Evolutionary conservation across 2,329 filamentous ascomycete genomes (phyloP).

Genomic region (Aspergillus melleus): DNA sequence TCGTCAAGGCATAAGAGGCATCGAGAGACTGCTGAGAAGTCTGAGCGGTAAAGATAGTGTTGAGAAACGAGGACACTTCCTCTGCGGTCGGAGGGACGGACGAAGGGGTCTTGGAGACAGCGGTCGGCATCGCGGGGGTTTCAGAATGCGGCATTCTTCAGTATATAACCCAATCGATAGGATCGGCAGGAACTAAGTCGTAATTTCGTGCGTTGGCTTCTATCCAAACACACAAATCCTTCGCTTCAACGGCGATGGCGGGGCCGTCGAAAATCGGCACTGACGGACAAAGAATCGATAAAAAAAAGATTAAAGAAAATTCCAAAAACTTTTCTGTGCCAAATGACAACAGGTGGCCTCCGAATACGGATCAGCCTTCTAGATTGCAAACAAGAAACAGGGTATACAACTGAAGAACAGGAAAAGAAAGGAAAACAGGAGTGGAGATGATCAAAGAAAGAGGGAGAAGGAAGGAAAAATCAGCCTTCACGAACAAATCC

Average conservation of each 20-base stretch:
- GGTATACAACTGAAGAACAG: slow-evolving; percentile 5
- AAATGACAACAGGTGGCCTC: not conserved
- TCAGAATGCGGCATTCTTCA: slow-evolving; percentile 51
- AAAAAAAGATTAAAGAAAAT: slow-evolving; percentile 5
- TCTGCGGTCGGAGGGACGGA: slow-evolving; percentile 60
- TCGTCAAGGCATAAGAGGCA: slow-evolving; percentile 64
- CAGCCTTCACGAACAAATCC: not conserved
- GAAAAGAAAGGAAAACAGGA: slow-evolving; percentile 8
- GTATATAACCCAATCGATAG: not conserved
- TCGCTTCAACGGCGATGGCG: not conserved
- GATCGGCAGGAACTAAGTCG: not conserved
- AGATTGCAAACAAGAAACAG: not conserved
- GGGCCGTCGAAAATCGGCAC: not conserved
- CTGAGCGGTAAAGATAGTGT: slow-evolving; percentile 67
- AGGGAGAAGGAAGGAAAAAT: slow-evolving; percentile 7
- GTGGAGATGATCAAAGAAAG: slow-evolving; percentile 4
- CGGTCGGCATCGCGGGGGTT: slow-evolving; percentile 44
- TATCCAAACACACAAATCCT: not conserved
- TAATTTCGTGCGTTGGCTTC: not conserved
- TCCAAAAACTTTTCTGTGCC: slow-evolving; percentile 6
- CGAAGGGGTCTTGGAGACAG: slow-evolving; percentile 50
- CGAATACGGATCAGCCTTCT: not conserved
- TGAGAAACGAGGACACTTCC: slow-evolving; percentile 65
- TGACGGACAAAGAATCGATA: slow-evolving; percentile 1
- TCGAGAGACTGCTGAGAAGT: slow-evolving; percentile 70